Conservation (phyloP, 2,329 filamentous ascomycete genomes). For the Fusarium palustre region DNA sequence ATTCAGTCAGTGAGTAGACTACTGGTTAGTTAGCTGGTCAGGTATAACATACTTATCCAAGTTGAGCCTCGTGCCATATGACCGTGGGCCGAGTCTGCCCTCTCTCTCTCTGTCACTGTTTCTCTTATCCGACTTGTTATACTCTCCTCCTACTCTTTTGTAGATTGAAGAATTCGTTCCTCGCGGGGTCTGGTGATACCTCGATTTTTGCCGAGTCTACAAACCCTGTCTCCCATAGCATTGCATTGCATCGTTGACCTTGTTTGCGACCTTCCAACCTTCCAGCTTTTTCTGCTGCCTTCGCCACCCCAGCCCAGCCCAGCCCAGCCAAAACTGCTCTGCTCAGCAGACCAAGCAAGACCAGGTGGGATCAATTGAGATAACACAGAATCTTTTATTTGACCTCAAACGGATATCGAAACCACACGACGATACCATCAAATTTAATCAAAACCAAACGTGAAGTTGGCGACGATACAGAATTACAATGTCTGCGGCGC, state of each 20-base stretch:
- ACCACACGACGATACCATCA: slow-evolving; percentile 4
- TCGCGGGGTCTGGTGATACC: slow-evolving; percentile 8
- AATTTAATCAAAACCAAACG: background rate
- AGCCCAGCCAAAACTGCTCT: slow-evolving; percentile 13
- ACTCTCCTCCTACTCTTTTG: background rate
- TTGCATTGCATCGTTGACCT: slow-evolving; percentile 17
- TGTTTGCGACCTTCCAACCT: slow-evolving; percentile 30
- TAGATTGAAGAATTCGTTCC: background rate
- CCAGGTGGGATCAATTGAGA: background rate
- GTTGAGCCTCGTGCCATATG: slow-evolving; percentile 32
- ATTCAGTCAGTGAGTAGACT: background rate
- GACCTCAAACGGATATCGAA: background rate
- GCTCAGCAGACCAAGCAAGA: slow-evolving; percentile 8
- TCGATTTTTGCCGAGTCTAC: slow-evolving; percentile 13
- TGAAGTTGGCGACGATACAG: slow-evolving; percentile 21
- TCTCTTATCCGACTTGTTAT: background rate
- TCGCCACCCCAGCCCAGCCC: slow-evolving; percentile 31
- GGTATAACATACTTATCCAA: slow-evolving; percentile 18
- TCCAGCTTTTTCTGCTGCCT: slow-evolving; percentile 31
- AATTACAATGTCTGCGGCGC: slow-evolving; percentile 47
- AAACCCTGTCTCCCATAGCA: slow-evolving; percentile 26
- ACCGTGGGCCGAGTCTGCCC: slow-evolving; percentile 35
- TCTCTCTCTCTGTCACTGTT: background rate
- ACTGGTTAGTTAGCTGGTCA: background rate
- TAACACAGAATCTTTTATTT: background rate